A percentile compares a stretch with the other conserved stretches of the same genome.
phyloP scores from a whole-genome alignment of 164 flowering plant genomes.

The Protea cynaroides region DNA sequence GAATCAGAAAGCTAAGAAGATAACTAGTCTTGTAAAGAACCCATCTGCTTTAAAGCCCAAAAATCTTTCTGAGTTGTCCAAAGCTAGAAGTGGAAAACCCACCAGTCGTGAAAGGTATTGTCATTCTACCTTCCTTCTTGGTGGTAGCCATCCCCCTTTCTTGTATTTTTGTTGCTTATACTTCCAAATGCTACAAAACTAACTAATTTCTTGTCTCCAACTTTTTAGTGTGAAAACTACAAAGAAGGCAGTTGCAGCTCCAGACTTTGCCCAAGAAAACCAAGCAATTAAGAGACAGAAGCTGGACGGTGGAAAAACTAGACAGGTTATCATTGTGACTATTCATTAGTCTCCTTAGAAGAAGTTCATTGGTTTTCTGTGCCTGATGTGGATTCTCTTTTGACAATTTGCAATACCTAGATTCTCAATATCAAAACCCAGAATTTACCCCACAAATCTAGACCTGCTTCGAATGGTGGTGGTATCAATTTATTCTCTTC shows the following conservation, averaged over 20 bases:
- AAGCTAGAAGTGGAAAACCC: conserved; percentile 34
- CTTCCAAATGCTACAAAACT: background rate
- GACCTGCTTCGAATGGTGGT: conserved; percentile 28
- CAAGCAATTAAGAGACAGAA: conserved; percentile 94
- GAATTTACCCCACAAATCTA: conserved; percentile 70
- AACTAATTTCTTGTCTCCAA: background rate
- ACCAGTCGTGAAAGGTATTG: conserved; percentile 40
- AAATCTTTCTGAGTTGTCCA: conserved; percentile 35
- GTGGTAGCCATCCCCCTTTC: no score
- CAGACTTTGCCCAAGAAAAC: conserved; percentile 64
- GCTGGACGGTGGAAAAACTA: conserved; percentile 75
- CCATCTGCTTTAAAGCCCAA: conserved; percentile 54
- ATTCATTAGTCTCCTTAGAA: background rate
- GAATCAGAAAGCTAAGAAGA: conserved; percentile 45
- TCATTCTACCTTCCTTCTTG: no score
- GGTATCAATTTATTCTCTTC: conserved; percentile 26
- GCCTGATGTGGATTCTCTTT: background rate
- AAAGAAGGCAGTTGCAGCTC: conserved; percentile 32
- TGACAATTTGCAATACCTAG: conserved; percentile 24
- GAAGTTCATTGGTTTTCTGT: background rate
- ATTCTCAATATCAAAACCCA: conserved; percentile 64
- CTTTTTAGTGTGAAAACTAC: conserved; percentile 29
- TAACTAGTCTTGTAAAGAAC: conserved; percentile 45
- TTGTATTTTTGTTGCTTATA: background rate
- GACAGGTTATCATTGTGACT: conserved; percentile 47